phyloP scores from a whole-genome alignment of 1,284 basidiomycete species.

The Pseudozyma sp. region DNA sequence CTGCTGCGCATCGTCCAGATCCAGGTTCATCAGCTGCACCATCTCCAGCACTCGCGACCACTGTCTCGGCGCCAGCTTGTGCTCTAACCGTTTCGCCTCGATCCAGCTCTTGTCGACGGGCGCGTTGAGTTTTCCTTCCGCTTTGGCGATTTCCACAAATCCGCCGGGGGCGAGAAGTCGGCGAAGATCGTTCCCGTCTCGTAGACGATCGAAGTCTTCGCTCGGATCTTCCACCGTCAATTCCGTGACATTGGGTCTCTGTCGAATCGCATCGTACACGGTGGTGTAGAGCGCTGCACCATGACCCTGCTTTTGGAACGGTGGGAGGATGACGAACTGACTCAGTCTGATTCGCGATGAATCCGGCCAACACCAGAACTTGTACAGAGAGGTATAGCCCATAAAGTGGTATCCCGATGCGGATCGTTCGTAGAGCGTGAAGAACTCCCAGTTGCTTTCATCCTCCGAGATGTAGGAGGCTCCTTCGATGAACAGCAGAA shows the following conservation, averaged over 20 bases:
- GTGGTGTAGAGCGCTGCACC: conserved; percentile 79
- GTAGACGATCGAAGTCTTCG: conserved; percentile 92
- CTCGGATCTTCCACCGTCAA: conserved; percentile 97
- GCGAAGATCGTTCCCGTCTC: conserved; percentile 89
- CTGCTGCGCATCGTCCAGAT: conserved; percentile 74
- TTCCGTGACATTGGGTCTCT: conserved; percentile 80
- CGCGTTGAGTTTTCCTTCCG: conserved; percentile 76
- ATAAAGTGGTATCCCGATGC: conserved; percentile 77
- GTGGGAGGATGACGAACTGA: conserved; percentile 93
- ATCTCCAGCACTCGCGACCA: conserved; percentile 92
- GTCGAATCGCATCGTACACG: conserved; percentile 82
- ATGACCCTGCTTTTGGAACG: conserved; percentile 89
- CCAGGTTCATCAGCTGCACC: conserved; percentile 81
- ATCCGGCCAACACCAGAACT: conserved; percentile 61
- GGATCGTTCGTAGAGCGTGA: conserved; percentile 61
- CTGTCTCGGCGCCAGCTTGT: conserved; percentile 95
- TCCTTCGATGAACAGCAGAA: conserved; percentile 92
- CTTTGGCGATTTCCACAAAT: conserved; percentile 69
- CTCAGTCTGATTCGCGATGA: conserved; percentile 67
- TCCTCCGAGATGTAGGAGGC: conserved; percentile 78
- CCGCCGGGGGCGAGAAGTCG: conserved; percentile 81
- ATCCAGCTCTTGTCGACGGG: conserved; percentile 83
- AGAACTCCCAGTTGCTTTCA: conserved; percentile 70
- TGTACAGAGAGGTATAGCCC: conserved; percentile 58
- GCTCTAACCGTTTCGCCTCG: conserved; percentile 80